Conservation (phyloP, 176 grass and related monocot species). For the Melocanna baccifera region DNA sequence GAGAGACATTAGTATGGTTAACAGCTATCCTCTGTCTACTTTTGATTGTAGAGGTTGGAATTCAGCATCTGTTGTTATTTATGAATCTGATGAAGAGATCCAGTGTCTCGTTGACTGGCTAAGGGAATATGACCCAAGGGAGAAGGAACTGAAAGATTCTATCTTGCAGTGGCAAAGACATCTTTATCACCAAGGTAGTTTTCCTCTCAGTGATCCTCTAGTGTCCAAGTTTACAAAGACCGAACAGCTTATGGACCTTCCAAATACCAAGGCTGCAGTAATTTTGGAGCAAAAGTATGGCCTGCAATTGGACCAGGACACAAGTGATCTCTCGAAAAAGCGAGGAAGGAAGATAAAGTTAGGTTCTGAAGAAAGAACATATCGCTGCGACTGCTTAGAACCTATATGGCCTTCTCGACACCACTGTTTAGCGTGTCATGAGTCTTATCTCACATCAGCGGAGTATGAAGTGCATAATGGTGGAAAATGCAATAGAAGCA, state of each 20-base stretch:
- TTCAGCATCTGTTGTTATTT: constrained; percentile 56
- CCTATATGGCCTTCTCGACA: constrained; percentile 72
- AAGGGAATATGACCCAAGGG: constrained; percentile 67
- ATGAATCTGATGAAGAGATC: constrained; percentile 86
- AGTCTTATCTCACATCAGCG: constrained; percentile 41
- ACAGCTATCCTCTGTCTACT: constrained; percentile 50
- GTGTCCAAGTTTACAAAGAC: constrained; percentile 21
- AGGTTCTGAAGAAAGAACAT: constrained; percentile 61
- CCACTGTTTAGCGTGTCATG: constrained; percentile 85
- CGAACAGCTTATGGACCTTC: constrained; percentile 37
- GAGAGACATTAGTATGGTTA: constrained; percentile 47
- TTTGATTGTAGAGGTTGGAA: constrained; percentile 56
- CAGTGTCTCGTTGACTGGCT: constrained; percentile 72
- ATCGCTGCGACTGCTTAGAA: constrained; percentile 85
- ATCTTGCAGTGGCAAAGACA: constrained; percentile 81
- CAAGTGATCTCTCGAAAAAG: constrained; percentile 58
- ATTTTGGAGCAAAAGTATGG: constrained; percentile 78
- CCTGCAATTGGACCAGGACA: constrained; percentile 49
- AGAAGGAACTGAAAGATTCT: constrained; percentile 81
- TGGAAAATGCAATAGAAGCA: constrained; percentile 56
- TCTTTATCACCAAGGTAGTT: constrained; percentile 41
- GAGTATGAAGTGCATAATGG: constrained; percentile 81
- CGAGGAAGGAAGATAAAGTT: constrained; percentile 58
- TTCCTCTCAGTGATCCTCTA: constrained; percentile 33
- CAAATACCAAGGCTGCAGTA: constrained; percentile 62